These are phyloP conservation scores for Lentinula sp. DNA, from an alignment of 768 basidiomycete species.

Conservation along the genomic window DNA sequence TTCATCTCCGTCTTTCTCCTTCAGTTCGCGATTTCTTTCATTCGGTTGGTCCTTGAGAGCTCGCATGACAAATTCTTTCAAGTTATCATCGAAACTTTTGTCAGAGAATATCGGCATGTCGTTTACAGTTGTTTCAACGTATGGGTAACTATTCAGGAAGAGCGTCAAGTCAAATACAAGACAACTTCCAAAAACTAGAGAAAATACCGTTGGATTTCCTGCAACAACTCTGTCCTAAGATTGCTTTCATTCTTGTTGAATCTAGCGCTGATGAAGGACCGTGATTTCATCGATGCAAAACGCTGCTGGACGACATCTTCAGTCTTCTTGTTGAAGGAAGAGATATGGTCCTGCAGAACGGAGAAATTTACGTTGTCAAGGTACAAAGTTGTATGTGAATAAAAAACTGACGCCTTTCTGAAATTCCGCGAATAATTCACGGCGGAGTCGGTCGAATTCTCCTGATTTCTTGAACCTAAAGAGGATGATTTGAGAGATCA, in stretches of 20 bases:
- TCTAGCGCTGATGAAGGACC: background rate
- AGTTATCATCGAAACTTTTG: slow-evolving; percentile 33
- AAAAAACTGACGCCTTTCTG: slow-evolving; percentile 47
- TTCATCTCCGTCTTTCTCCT: background rate
- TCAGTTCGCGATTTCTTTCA: background rate
- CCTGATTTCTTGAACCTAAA: slow-evolving; percentile 76
- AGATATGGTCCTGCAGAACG: slow-evolving; percentile 39
- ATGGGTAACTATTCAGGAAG: slow-evolving; percentile 47
- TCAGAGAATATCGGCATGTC: slow-evolving; percentile 47
- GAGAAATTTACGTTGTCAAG: background rate
- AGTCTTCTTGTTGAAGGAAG: slow-evolving; percentile 50
- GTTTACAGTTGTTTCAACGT: slow-evolving; percentile 57
- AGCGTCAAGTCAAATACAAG: background rate
- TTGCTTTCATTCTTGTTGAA: slow-evolving; percentile 45
- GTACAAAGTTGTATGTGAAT: slow-evolving; percentile 1
- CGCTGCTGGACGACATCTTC: slow-evolving; percentile 57
- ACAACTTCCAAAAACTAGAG: background rate
- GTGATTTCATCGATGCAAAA: slow-evolving; percentile 5
- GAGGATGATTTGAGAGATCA: slow-evolving; percentile 2
- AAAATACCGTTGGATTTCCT: slow-evolving; percentile 63
- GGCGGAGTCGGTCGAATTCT: slow-evolving; percentile 68
- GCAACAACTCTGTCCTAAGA: slow-evolving; percentile 44
- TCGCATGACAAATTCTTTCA: slow-evolving; percentile 36
- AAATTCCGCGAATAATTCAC: slow-evolving; percentile 58
- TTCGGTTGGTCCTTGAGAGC: slow-evolving; percentile 34